These are phyloP conservation scores for Claviceps sp. DNA, from an alignment of 2,329 filamentous ascomycete species.

Conservation along the genomic window DNA sequence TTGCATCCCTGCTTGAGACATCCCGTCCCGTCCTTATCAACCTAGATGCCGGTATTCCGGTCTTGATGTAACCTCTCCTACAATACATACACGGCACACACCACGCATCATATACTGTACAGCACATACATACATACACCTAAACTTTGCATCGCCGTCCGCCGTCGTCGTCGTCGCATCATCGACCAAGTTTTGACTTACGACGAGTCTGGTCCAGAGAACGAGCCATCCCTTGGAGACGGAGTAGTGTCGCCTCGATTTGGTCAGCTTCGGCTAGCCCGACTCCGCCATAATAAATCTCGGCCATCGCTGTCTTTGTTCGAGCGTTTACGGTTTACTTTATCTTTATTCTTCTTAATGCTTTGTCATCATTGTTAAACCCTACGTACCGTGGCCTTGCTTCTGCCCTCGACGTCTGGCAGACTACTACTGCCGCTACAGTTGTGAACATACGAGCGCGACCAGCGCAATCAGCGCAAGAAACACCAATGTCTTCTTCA, in stretches of 20 bases:
- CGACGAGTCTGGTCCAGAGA: background rate
- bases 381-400: background rate
- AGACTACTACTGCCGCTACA: background rate
- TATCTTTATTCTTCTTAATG: background rate
- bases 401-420: too few species aligned
- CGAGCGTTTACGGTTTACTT: background rate
- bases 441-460: background rate
- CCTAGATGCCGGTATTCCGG: constrained; percentile 1
- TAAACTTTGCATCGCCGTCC: background rate
- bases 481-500: constrained; percentile 1
- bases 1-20: background rate
- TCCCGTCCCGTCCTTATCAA: background rate
- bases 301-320: background rate
- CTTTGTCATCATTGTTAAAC: background rate
- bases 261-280: background rate
- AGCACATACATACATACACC: background rate
- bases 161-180: background rate
- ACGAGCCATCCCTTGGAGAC: background rate
- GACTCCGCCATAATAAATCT: background rate
- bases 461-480: background rate
- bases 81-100: background rate
- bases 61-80: background rate
- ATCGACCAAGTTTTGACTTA: background rate
- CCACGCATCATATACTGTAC: too few species aligned
- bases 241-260: background rate